These are phyloP conservation scores for Volvox carteri DNA, from an alignment of 163 green algal species.

Conservation along the genomic window DNA sequence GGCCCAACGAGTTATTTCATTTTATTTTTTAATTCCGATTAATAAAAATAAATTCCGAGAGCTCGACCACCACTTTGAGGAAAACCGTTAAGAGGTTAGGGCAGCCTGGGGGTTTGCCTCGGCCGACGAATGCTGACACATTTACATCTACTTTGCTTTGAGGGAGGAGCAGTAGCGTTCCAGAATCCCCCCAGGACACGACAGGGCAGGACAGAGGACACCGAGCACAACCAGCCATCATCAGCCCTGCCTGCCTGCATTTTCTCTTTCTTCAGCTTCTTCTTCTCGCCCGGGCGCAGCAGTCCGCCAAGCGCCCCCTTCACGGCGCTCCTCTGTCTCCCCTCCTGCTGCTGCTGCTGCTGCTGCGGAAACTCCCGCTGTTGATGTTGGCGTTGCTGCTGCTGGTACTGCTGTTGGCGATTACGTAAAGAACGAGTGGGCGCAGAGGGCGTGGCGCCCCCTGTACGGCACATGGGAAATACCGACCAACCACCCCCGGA, in stretches of 20 bases:
- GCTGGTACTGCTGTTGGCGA: neutral
- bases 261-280: conserved; percentile 65
- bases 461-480: neutral
- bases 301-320: conserved; percentile 63
- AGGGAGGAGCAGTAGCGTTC: too few relatives aligned
- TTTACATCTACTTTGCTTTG: too few relatives aligned
- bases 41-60: too few relatives aligned
- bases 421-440: neutral
- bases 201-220: too few relatives aligned
- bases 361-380: neutral
- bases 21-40: too few relatives aligned
- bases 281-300: conserved; percentile 71
- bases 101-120: too few relatives aligned
- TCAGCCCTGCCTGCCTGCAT: conserved; percentile 56
- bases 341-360: conserved; percentile 15
- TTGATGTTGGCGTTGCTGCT: conserved; percentile 30
- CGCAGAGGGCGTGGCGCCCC: conserved; percentile 42
- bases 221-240: too few relatives aligned
- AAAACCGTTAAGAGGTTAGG: too few relatives aligned
- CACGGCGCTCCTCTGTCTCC: conserved; percentile 53
- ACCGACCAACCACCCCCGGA: neutral
- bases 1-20: neutral
- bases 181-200: too few relatives aligned
- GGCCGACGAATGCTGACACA: too few relatives aligned
- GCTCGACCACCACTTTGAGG: too few relatives aligned